A percentile compares a stretch with the other conserved stretches of the same genome.
Evolutionary conservation across 345 rosid species (phyloP).

Genomic region (Acer yangbiense): DNA sequence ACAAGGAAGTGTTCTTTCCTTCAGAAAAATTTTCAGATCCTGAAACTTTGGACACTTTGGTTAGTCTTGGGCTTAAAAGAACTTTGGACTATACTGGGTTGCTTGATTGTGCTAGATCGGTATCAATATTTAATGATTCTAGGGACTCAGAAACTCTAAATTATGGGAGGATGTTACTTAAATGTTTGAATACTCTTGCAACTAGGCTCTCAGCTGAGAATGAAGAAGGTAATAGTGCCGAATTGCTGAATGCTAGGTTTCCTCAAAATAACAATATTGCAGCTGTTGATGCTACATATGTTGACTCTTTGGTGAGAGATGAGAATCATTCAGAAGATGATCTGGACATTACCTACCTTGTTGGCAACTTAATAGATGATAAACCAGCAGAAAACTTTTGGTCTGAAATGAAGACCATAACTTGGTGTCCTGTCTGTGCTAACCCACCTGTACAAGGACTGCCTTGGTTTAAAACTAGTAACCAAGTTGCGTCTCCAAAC

Average conservation of each 20-base stretch:
- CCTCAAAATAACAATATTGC: constrained; percentile 19
- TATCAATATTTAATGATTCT: constrained; percentile 61
- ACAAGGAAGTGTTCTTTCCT: constrained; percentile 78
- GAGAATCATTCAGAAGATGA: constrained; percentile 36
- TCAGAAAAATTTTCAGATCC: constrained; percentile 69
- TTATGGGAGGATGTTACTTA: constrained; percentile 63
- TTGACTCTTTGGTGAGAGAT: constrained; percentile 36
- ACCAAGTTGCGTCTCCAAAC: constrained; percentile 66
- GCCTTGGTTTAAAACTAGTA: constrained; percentile 76
- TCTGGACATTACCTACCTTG: constrained; percentile 42
- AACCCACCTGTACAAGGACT: constrained; percentile 74
- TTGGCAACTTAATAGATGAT: constrained; percentile 49
- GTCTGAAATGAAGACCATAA: constrained; percentile 71
- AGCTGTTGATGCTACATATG: constrained; percentile 23
- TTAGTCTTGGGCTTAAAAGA: constrained; percentile 72
- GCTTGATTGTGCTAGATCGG: constrained; percentile 85
- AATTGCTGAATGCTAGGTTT: constrained; percentile 29
- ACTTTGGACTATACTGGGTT: constrained; percentile 62
- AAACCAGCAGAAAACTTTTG: constrained; percentile 81
- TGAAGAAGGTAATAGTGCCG: constrained; percentile 39
- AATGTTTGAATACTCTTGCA: constrained; percentile 61
- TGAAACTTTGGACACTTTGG: constrained; percentile 69
- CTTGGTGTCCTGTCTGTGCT: constrained; percentile 83
- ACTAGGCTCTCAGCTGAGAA: constrained; percentile 46
- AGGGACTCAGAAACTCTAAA: constrained; percentile 52